phyloP scores from a whole-genome alignment of 495 filamentous ascomycete genomes.

The Aspergillus wentii region DNA sequence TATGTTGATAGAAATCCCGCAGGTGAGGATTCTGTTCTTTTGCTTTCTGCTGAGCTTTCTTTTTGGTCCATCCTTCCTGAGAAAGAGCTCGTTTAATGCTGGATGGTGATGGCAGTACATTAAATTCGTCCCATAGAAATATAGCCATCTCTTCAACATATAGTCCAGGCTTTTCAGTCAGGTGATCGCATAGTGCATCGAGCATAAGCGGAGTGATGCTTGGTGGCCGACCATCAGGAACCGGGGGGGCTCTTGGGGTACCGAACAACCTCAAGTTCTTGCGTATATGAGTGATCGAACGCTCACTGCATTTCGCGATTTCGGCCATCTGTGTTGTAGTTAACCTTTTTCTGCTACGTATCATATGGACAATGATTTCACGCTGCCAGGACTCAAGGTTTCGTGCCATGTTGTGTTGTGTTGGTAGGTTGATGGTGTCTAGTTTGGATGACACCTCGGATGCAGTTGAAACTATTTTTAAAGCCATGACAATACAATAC shows the following conservation, averaged over 20 bases:
- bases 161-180: conserved; percentile 15
- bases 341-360: conserved; percentile 11
- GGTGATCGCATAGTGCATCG: conserved; percentile 11
- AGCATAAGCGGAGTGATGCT: conserved; percentile 18
- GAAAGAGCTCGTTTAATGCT: conserved; percentile 3
- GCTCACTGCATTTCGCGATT: conserved; percentile 20
- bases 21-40: conserved; percentile 22
- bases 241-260: conserved; percentile 15
- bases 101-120: not conserved
- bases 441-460: no score
- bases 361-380: conserved; percentile 18
- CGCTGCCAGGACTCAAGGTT: conserved; percentile 6
- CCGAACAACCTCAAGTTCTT: conserved; percentile 22
- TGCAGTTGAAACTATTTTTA: no score
- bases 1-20: conserved; percentile 27
- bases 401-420: no score
- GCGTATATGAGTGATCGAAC: conserved; percentile 7
- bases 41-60: conserved; percentile 6
- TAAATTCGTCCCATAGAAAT: conserved; percentile 18
- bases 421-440: no score
- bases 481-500: no score
- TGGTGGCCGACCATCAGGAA: conserved; percentile 8
- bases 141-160: conserved; percentile 19
- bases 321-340: conserved; percentile 16
- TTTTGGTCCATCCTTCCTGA: conserved; percentile 9